phyloP scores from a whole-genome alignment of 768 basidiomycete genomes.

The Auricularia sp. region DNA sequence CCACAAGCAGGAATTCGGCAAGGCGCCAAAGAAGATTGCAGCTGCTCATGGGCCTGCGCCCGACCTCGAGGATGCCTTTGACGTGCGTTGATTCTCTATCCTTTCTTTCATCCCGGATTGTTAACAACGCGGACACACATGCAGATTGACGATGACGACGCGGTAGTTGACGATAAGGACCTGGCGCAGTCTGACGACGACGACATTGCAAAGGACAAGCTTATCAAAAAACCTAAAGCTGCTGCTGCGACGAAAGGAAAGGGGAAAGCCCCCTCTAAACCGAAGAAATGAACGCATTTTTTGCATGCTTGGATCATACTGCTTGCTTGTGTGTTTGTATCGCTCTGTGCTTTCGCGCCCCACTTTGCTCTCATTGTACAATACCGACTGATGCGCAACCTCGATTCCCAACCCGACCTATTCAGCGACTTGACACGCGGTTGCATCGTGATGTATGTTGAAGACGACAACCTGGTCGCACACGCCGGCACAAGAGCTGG shows the following conservation, averaged over 20 bases:
- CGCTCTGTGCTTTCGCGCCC: too few relatives aligned
- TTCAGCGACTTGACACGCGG: too few relatives aligned
- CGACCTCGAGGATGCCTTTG: constrained; percentile 87
- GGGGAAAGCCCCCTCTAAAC: constrained; percentile 4
- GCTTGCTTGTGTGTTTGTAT: too few relatives aligned
- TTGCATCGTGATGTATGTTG: too few relatives aligned
- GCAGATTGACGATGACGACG: constrained; percentile 38
- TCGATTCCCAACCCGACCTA: too few relatives aligned
- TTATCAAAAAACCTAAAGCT: constrained; percentile 16
- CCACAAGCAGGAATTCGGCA: constrained; percentile 77
- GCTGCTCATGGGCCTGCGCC: constrained; percentile 51
- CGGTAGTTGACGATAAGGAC: constrained; percentile 29
- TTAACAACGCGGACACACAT: background rate
- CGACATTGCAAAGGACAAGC: constrained; percentile 22
- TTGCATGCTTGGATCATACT: too few relatives aligned
- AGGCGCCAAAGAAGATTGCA: constrained; percentile 69
- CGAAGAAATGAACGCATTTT: background rate
- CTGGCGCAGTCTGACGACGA: constrained; percentile 14
- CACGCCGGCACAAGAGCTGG: too few relatives aligned
- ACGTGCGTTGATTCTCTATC: constrained; percentile 35
- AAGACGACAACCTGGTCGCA: too few relatives aligned
- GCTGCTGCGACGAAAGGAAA: constrained; percentile 4
- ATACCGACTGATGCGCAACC: too few relatives aligned
- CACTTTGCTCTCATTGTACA: too few relatives aligned
- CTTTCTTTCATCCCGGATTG: background rate